Evolutionary conservation across 768 basidiomycete species (phyloP).

Genomic region (Chiua virens): DNA sequence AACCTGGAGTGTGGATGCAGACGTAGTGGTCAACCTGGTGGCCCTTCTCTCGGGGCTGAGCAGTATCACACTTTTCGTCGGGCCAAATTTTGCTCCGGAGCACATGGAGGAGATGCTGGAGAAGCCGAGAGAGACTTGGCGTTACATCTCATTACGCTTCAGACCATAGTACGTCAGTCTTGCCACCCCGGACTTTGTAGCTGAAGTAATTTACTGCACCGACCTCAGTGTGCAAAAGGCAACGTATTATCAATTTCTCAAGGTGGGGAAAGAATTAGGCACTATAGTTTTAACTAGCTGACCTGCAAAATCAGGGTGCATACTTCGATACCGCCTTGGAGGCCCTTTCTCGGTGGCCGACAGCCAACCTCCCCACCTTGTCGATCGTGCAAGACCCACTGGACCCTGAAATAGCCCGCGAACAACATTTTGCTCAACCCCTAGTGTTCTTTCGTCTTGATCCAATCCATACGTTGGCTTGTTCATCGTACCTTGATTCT

Average conservation of each 20-base stretch:
- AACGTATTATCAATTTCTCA: conserved; percentile 81
- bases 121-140: conserved; percentile 46
- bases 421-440: conserved; percentile 71
- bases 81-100: conserved; percentile 76
- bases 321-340: conserved; percentile 79
- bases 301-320: conserved; percentile 50
- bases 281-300: background rate
- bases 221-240: conserved; percentile 61
- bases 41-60: conserved; percentile 51
- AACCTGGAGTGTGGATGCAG: conserved; percentile 72
- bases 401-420: conserved; percentile 38
- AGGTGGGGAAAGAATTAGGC: conserved; percentile 37
- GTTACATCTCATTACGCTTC: conserved; percentile 66
- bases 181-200: background rate
- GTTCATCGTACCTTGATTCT: conserved; percentile 41
- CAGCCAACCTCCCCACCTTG: conserved; percentile 39
- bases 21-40: conserved; percentile 71
- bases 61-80: conserved; percentile 63
- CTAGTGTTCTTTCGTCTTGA: conserved; percentile 81
- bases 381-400: conserved; percentile 71
- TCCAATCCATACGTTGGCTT: conserved; percentile 46
- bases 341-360: conserved; percentile 65
- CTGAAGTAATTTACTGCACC: background rate
- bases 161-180: conserved; percentile 69
- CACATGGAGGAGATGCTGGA: conserved; percentile 71